Evolutionary conservation across 2,329 filamentous ascomycete species (phyloP).

Genomic region (Colletotrichum plurivorum): DNA sequence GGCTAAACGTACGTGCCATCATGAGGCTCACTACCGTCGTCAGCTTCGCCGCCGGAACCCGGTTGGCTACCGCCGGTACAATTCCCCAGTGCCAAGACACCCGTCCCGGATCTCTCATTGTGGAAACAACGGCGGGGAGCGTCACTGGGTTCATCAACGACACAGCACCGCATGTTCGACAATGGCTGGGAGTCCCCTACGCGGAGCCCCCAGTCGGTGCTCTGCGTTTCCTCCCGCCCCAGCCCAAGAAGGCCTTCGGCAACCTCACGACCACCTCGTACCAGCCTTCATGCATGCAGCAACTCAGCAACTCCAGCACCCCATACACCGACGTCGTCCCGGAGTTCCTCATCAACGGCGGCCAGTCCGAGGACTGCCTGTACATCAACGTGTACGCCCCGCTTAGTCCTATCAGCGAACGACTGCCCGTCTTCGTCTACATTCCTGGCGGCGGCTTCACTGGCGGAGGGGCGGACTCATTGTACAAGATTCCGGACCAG

Average conservation of each 20-base stretch:
- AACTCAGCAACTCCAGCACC: constrained; percentile 45
- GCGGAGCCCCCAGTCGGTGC: constrained; percentile 68
- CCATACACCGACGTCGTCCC: constrained; percentile 12
- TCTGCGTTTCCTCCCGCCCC: constrained; percentile 59
- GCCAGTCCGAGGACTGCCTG: constrained; percentile 50
- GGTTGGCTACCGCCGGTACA: too few relatives aligned
- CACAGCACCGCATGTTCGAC: constrained; percentile 19
- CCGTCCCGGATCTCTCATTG: not conserved
- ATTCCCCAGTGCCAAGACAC: not conserved
- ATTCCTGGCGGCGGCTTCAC: constrained; percentile 31
- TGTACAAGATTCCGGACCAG: constrained; percentile 42
- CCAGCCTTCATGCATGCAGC: constrained; percentile 51
- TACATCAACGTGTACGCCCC: constrained; percentile 51
- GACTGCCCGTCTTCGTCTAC: constrained; percentile 17
- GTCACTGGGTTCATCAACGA: constrained; percentile 23
- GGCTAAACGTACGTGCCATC: too few relatives aligned
- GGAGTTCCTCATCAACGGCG: constrained; percentile 25
- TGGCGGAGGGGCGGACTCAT: constrained; percentile 20
- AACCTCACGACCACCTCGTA: constrained; percentile 44
- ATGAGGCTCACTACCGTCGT: too few relatives aligned
- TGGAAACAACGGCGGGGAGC: constrained; percentile 6
- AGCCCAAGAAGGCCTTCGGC: constrained; percentile 45
- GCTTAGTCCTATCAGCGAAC: not conserved
- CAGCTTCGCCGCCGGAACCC: not conserved
- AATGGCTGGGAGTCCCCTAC: constrained; percentile 63